Base-by-base conservation (phyloP, 2,329 filamentous ascomycete genomes). In the Sarocladium oryzae region DNA sequence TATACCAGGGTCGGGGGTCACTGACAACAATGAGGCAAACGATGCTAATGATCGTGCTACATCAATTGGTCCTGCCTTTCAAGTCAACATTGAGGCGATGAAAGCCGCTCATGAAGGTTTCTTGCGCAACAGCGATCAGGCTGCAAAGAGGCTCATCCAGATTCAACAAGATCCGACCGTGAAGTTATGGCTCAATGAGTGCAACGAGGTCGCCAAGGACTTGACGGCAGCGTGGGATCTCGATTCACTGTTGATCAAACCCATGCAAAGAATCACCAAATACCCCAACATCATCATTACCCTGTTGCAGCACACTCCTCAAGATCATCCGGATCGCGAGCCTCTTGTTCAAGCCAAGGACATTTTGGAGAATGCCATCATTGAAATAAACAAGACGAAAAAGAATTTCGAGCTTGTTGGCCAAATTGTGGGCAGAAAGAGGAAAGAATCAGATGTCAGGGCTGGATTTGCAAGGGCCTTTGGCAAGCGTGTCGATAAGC, bases 221-320 rank as follows among this genome's bases (percentile, higher is more conserved):
- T 78, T 99, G 56, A 99, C 93, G 0, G 83, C 85, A 23, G 92
- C 93, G 1, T 99, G 93, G 93, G 88, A 95, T 66, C 69, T 99
- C 54, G 91, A 96, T 66, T 95, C 93, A 0, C 75, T 99, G n/a
- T 79, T 99, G 18, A 92, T 99, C 63, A 99, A 99, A 68, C 93
- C 93, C 2, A 91, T 95, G 66, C 93, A 99, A 69, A 83, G 93
- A 45, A 85, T 97, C 55, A 85, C 92, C 30, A 96, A 96, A 62
- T 99, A 97, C 63, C 90, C 90, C 3, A 84, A 96, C 41, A 75
- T 99, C 36, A 81, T 99, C 40, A 82, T 84, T 30, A 84, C 90
- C 52, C 74, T 99, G 10, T 74, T 95, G 21, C 84, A 90, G 56
- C 80, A 85, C 52, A 97, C 92, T 0, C 85, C 88, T 0, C 69